Base-by-base conservation (phyloP, 2,329 filamentous ascomycete species). In the Monilinia polystroma region DNA sequence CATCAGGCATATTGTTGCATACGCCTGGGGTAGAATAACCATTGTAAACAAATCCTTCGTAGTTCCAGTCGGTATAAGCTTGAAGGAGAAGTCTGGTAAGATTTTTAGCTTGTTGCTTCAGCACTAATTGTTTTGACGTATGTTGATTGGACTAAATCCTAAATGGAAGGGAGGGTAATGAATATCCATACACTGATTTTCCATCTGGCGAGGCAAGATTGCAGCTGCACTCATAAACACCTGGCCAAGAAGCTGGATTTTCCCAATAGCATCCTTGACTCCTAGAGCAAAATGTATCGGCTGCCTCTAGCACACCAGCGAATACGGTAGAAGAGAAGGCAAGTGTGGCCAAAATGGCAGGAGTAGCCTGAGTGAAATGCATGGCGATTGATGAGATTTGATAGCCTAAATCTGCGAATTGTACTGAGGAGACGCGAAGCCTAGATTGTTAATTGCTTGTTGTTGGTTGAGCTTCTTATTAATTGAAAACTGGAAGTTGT, bases 281-380 rank as follows among this genome's bases (percentile, higher is more conserved):
- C 4, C 32, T 32, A 41, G 26, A 10, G 43, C 63, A 64, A 54
- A 58, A 66, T 1, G 45, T 14, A 35, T 63, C 64, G 16, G 43
- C 23, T 38, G 20, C 8, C 23, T 20, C 23, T 18, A 45, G 38
- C 1, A 64, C 26, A 47, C 51, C 62, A 26, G 56, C 56, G 7
- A 49, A 63, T 26, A 23, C 56, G 29, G 64, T 35, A 32, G 35
- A 57, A 23, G 64, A 53, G 38, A 63, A 49, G 23, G 58, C 45
- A 51, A 64, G 32, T 26, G 57, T 38, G n/a, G 47, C 35, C 56
- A 66, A 62, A 51, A 66, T 63, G 57, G 64, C 29, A 20, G 47
- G 43, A 51, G 56, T 47, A 38, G 64, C 35, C 23, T 45, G 47
- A 20, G 51, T 47, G 49, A 66, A 66, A 26, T 47, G 49, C 64